Evolutionary conservation across 73 alveolate genomes (phyloP).

Genomic region (Paraurostyla sp.): DNA sequence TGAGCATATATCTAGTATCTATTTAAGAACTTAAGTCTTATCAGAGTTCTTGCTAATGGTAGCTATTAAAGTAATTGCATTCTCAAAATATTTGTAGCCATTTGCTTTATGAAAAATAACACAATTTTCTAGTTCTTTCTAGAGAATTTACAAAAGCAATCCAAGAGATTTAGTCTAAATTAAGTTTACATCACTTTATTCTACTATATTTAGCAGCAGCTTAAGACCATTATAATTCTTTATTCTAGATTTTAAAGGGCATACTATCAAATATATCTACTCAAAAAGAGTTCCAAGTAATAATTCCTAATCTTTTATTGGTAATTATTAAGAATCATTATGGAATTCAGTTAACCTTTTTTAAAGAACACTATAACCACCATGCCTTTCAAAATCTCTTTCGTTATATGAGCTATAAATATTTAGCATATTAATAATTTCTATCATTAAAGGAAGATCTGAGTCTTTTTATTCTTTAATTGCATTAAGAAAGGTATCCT

Average conservation of each 20-base stretch:
- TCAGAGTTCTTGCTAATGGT: neutral
- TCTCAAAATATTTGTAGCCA: slow-evolving; percentile 26
- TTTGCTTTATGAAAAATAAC: slow-evolving; percentile 31
- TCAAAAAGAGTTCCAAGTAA: neutral
- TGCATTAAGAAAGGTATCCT: neutral
- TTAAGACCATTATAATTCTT: slow-evolving; percentile 7
- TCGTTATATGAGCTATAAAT: slow-evolving; percentile 20
- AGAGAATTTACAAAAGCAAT: neutral
- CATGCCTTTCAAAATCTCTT: slow-evolving; percentile 39
- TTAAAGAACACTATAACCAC: slow-evolving; percentile 13
- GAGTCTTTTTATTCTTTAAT: neutral
- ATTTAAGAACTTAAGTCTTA: neutral
- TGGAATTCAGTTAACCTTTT: neutral
- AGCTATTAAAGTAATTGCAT: slow-evolving; percentile 2
- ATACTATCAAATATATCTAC: neutral
- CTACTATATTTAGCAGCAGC: neutral
- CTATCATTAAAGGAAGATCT: neutral
- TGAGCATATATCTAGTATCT: neutral
- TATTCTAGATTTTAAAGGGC: slow-evolving; percentile 22
- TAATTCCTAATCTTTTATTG: no score
- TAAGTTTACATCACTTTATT: neutral
- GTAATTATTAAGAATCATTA: neutral
- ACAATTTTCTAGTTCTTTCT: slow-evolving; percentile 33
- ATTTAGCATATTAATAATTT: neutral
- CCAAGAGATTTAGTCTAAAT: neutral